These are phyloP conservation scores for Phycomyces nitens DNA, from an alignment of 192 early-diverging fungal species.

Conservation along the genomic window DNA sequence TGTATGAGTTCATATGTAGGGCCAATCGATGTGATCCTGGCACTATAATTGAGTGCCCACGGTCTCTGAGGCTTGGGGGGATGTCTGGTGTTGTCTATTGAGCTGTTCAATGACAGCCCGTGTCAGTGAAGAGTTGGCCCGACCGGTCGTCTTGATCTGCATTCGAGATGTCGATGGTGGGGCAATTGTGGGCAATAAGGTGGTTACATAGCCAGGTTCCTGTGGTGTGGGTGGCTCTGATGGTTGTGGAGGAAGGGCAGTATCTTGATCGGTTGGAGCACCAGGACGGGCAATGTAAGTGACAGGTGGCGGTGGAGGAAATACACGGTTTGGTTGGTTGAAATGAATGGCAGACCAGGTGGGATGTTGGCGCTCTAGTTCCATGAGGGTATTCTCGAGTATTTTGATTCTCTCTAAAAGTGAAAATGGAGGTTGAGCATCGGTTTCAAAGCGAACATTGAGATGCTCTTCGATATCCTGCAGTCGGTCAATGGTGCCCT, in stretches of 20 bases:
- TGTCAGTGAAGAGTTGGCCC: conserved; percentile 51
- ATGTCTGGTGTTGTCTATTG: neutral
- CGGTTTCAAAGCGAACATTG: conserved; percentile 59
- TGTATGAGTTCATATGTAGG: no score
- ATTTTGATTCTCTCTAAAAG: conserved; percentile 59
- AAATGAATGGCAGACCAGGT: conserved; percentile 78
- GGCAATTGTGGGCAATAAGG: conserved; percentile 14
- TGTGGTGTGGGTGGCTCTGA: conserved; percentile 16
- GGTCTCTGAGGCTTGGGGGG: no score
- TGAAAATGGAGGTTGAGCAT: conserved; percentile 14
- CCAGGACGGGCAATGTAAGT: conserved; percentile 12
- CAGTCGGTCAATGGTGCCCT: conserved; percentile 58
- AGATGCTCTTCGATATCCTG: conserved; percentile 73
- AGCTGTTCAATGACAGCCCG: conserved; percentile 54
- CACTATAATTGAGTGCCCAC: no score
- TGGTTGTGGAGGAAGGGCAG: no score
- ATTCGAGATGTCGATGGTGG: conserved; percentile 16
- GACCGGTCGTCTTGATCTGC: conserved; percentile 40
- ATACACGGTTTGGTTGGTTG: conserved; percentile 64
- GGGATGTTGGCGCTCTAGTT: conserved; percentile 72
- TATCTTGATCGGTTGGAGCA: neutral
- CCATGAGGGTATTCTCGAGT: conserved; percentile 74
- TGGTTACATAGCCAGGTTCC: conserved; percentile 10
- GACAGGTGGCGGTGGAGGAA: conserved; percentile 25
- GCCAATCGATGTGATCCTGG: neutral